A percentile compares a stretch with the other conserved stretches of the same genome.
Evolutionary conservation across 768 basidiomycete species (phyloP).

Genomic region (Podaxis mareebaensis): DNA sequence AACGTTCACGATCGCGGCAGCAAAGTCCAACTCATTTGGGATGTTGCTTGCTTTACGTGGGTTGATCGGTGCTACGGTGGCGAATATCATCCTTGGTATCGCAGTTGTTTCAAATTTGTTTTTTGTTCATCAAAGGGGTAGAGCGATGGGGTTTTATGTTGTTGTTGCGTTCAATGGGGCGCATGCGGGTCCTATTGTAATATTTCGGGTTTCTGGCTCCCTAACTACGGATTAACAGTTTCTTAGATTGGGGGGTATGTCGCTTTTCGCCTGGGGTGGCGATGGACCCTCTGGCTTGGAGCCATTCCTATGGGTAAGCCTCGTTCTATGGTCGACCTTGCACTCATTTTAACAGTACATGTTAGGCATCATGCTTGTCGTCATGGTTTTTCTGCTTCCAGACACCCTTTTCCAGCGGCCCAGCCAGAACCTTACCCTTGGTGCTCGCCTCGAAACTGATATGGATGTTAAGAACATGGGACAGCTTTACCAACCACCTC

Average conservation of each 20-base stretch:
- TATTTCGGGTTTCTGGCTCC: constrained; percentile 7
- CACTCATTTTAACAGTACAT: constrained; percentile 36
- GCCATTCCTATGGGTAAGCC: constrained; percentile 35
- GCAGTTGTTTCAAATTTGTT: constrained; percentile 40
- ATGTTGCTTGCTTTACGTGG: constrained; percentile 25
- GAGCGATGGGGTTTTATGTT: constrained; percentile 42
- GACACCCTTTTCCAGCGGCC: constrained; percentile 9
- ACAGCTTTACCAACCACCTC: neutral
- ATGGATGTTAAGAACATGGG: neutral
- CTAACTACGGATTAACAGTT: neutral
- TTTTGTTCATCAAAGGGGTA: constrained; percentile 38
- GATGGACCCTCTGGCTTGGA: constrained; percentile 45
- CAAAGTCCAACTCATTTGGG: constrained; percentile 30
- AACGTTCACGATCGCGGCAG: constrained; percentile 31
- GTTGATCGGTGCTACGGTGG: constrained; percentile 34
- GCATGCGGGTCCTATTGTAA: constrained; percentile 40
- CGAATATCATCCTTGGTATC: constrained; percentile 30
- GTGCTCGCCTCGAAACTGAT: neutral
- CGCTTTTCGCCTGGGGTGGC: constrained; percentile 34
- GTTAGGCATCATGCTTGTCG: constrained; percentile 27
- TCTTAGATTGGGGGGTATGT: constrained; percentile 36
- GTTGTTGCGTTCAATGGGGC: constrained; percentile 39
- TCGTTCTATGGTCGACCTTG: constrained; percentile 29
- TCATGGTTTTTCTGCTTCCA: constrained; percentile 19
- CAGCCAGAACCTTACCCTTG: neutral